phyloP scores from a whole-genome alignment of 2,329 filamentous ascomycete species.

The Elsinoe arachidis region DNA sequence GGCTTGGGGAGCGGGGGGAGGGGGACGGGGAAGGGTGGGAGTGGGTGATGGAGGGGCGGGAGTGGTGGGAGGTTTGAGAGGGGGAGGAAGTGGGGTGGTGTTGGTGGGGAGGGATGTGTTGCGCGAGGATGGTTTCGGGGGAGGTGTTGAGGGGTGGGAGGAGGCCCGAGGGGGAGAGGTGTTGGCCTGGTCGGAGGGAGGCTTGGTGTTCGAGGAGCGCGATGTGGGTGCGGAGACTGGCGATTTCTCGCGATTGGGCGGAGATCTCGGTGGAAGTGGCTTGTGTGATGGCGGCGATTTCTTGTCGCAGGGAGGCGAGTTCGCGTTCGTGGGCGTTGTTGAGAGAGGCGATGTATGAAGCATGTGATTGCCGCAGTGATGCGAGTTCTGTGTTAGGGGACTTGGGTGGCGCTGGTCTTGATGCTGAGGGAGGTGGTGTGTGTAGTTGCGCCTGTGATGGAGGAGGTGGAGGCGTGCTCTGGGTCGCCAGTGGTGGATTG shows the following conservation, averaged over 20 bases:
- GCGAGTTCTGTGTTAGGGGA: background rate
- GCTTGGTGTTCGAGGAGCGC: background rate
- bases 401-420: background rate
- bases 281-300: background rate
- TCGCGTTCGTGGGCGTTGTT: slow-evolving; percentile 6
- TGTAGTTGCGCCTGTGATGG: background rate
- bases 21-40: background rate
- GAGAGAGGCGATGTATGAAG: background rate
- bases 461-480: background rate
- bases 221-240: slow-evolving; percentile 4
- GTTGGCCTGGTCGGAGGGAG: background rate
- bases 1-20: background rate
- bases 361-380: background rate
- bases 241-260: slow-evolving; percentile 5
- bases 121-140: background rate
- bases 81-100: background rate
- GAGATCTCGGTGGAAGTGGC: background rate
- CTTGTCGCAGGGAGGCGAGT: background rate
- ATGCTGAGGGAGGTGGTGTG: background rate
- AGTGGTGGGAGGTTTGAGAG: background rate
- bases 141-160: slow-evolving; percentile 10
- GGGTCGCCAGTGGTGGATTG: background rate
- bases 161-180: slow-evolving; percentile 2
- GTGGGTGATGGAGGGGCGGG: background rate
- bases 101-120: background rate